Conservation (phyloP, 306 rosid genomes). For the Dalbergia oliveri region DNA sequence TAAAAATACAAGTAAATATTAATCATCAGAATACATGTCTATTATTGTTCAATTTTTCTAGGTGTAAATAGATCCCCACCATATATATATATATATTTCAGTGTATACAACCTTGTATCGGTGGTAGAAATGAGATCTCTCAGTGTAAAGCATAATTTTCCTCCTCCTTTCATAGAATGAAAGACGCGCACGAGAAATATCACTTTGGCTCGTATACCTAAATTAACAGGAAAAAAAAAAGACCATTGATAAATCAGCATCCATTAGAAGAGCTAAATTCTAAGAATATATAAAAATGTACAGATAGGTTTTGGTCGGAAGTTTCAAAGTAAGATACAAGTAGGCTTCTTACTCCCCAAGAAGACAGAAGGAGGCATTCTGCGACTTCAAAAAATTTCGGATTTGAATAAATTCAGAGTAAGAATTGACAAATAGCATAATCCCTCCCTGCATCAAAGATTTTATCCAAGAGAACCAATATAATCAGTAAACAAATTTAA, state of each 20-base stretch:
- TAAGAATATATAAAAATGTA: neutral
- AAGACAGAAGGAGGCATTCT: conserved; percentile 86
- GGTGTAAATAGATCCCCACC: too few relatives aligned
- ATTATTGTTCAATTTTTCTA: too few relatives aligned
- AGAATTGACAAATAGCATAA: conserved; percentile 82
- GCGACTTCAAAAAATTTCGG: conserved; percentile 83
- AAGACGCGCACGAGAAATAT: conserved; percentile 84
- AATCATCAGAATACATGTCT: too few relatives aligned
- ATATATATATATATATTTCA: neutral
- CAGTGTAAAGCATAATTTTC: conserved; percentile 89
- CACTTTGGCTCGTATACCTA: conserved; percentile 84
- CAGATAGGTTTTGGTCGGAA: neutral
- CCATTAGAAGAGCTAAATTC: conserved; percentile 24
- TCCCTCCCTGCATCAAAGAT: conserved; percentile 77
- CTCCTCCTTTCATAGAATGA: conserved; percentile 85
- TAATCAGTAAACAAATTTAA: neutral
- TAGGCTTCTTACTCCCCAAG: conserved; percentile 92
- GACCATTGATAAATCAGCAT: conserved; percentile 27
- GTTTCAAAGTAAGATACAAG: neutral
- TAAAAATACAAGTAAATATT: too few relatives aligned
- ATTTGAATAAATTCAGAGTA: conserved; percentile 84
- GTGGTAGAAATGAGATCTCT: conserved; percentile 91
- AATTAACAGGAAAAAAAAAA: conserved; percentile 39
- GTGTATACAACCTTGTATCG: conserved; percentile 77
- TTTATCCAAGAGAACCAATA: conserved; percentile 23